Evolutionary conservation across 2,329 filamentous ascomycete species (phyloP).

Genomic region (Exutisphaerella laricina): DNA sequence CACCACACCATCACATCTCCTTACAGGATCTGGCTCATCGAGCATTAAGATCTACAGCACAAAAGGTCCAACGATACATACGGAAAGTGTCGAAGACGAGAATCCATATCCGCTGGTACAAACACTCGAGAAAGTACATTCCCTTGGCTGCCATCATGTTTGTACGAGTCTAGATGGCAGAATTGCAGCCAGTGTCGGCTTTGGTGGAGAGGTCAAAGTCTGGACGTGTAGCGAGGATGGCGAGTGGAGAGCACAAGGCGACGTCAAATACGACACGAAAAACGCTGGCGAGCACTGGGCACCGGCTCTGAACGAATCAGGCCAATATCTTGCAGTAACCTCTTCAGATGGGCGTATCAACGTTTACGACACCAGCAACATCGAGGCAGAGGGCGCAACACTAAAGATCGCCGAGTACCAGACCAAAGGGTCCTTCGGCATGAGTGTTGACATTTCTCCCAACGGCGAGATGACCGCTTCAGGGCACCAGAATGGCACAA

Average conservation of each 20-base stretch:
- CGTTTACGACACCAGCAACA: slow-evolving; percentile 64
- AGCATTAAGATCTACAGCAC: slow-evolving; percentile 76
- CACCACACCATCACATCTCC: slow-evolving; percentile 44
- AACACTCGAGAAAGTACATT: slow-evolving; percentile 72
- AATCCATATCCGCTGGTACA: slow-evolving; percentile 68
- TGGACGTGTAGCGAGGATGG: slow-evolving; percentile 57
- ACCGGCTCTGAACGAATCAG: slow-evolving; percentile 75
- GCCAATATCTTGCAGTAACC: slow-evolving; percentile 77
- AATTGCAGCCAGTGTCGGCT: slow-evolving; percentile 76
- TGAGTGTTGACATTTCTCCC: slow-evolving; percentile 71
- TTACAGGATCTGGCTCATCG: slow-evolving; percentile 82
- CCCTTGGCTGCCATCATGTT: slow-evolving; percentile 86
- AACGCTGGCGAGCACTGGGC: slow-evolving; percentile 77
- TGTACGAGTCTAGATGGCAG: slow-evolving; percentile 64
- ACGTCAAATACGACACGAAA: slow-evolving; percentile 34
- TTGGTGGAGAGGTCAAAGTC: slow-evolving; percentile 80
- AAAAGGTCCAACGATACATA: slow-evolving; percentile 34
- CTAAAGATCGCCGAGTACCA: slow-evolving; percentile 75
- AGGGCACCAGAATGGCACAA: slow-evolving; percentile 83
- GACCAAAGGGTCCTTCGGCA: slow-evolving; percentile 86
- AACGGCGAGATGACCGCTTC: slow-evolving; percentile 85
- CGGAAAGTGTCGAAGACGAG: slow-evolving; percentile 44
- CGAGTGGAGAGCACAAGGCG: slow-evolving; percentile 49
- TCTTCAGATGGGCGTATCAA: slow-evolving; percentile 84
- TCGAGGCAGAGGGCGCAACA: slow-evolving; percentile 34